These are phyloP conservation scores for Ceratobasidium sp. DNA, from an alignment of 1,284 basidiomycete species.

Conservation along the genomic window DNA sequence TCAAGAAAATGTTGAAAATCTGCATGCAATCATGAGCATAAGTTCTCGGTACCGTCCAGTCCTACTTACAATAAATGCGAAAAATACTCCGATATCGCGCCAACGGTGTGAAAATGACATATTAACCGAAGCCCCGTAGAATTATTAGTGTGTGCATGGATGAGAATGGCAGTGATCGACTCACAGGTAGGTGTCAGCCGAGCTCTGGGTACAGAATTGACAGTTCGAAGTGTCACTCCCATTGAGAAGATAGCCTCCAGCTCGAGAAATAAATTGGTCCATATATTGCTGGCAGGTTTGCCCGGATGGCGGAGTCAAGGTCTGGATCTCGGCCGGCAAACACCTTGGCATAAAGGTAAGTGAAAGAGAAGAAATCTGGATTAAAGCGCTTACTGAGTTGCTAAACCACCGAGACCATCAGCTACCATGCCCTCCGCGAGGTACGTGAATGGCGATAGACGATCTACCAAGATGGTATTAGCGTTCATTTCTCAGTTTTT, in stretches of 20 bases:
- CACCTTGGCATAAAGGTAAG: slow-evolving; percentile 57
- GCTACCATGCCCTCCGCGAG: slow-evolving; percentile 65
- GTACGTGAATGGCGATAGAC: slow-evolving; percentile 77
- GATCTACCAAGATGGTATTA: slow-evolving; percentile 50
- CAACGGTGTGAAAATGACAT: slow-evolving; percentile 72
- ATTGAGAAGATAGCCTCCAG: slow-evolving; percentile 84
- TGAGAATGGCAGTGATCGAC: background rate
- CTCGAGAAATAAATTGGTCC: slow-evolving; percentile 63
- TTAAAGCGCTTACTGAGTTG: background rate
- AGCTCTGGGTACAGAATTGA: slow-evolving; percentile 59
- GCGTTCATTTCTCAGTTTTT: background rate
- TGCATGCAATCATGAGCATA: background rate
- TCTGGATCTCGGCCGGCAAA: slow-evolving; percentile 68
- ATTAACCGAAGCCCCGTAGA: slow-evolving; percentile 66
- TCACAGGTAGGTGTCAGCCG: slow-evolving; percentile 58
- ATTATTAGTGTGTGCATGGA: background rate
- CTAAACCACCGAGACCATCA: slow-evolving; percentile 51
- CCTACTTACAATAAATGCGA: slow-evolving; percentile 54
- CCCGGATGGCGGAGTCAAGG: slow-evolving; percentile 73
- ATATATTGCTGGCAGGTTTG: slow-evolving; percentile 80
- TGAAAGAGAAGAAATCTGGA: slow-evolving; percentile 46
- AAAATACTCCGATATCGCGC: slow-evolving; percentile 76
- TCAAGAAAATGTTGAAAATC: slow-evolving; percentile 15
- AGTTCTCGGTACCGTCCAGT: slow-evolving; percentile 45
- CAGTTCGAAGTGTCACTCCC: slow-evolving; percentile 65